A percentile compares a stretch with the other conserved stretches of the same genome.
These are phyloP conservation scores for Cyclotella cryptica DNA, from an alignment of 108 stramenopile species.

Conservation along the genomic window DNA sequence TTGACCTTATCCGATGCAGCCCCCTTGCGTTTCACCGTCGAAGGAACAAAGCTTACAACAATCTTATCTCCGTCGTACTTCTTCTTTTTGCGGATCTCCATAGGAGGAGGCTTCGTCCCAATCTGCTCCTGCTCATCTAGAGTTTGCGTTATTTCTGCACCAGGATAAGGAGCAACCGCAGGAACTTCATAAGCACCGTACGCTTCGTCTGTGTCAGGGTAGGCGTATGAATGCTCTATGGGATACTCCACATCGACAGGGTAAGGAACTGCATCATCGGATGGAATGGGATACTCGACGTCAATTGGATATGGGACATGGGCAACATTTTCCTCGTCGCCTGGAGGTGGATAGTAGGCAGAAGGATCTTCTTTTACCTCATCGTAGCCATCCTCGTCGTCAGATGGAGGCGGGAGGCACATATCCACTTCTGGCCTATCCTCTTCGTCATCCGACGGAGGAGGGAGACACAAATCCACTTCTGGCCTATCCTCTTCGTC, in stretches of 20 bases:
- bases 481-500: conserved; percentile 31
- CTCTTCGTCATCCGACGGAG: conserved; percentile 34
- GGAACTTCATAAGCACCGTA: conserved; percentile 36
- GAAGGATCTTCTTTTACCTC: conserved; percentile 12
- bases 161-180: conserved; percentile 52
- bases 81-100: conserved; percentile 51
- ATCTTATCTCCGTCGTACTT: conserved; percentile 78
- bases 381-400: conserved; percentile 16
- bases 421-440: conserved; percentile 4
- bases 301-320: conserved; percentile 40
- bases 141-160: not conserved
- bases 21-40: conserved; percentile 55
- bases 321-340: not conserved
- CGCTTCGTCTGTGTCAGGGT: conserved; percentile 37
- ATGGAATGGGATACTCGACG: conserved; percentile 24
- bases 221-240: conserved; percentile 32
- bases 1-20: too few species aligned
- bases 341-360: conserved; percentile 9
- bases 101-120: conserved; percentile 12
- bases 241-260: conserved; percentile 53
- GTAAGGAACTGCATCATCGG: too few species aligned
- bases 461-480: conserved; percentile 39
- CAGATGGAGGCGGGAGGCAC: conserved; percentile 9
- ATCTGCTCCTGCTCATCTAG: conserved; percentile 3
- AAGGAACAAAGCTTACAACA: conserved; percentile 76